Percentiles rank a stretch among this genome's conserved stretches.
Conservation (phyloP, 305 asterid species). For the Salvia sclarea region DNA sequence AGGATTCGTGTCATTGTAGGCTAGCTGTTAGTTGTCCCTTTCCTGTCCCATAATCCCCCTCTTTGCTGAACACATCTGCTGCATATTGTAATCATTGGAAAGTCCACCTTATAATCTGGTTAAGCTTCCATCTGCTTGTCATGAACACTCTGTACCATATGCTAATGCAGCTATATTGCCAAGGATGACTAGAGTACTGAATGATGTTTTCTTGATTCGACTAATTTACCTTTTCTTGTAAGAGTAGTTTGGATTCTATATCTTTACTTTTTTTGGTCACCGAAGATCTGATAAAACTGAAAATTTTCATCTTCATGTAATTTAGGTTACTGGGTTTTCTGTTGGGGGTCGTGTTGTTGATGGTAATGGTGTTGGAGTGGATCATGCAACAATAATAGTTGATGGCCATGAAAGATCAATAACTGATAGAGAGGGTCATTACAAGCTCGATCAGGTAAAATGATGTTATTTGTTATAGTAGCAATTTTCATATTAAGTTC, state of each 20-base stretch:
- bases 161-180: not conserved
- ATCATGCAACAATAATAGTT: constrained; percentile 65
- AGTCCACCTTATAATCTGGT: constrained; percentile 1
- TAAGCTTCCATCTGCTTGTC: constrained; percentile 12
- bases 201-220: constrained; percentile 5
- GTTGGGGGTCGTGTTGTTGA: constrained; percentile 96
- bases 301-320: constrained; percentile 30
- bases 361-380: constrained; percentile 78
- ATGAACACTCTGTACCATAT: not conserved
- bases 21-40: not conserved
- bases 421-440: constrained; percentile 83
- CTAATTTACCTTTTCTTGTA: constrained; percentile 12
- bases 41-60: not conserved
- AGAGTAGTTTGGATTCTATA: constrained; percentile 26
- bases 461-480: constrained; percentile 22
- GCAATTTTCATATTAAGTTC: constrained; percentile 22
- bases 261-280: constrained; percentile 2
- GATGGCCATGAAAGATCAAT: constrained; percentile 83
- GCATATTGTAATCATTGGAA: not conserved
- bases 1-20: constrained; percentile 14
- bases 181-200: constrained; percentile 1
- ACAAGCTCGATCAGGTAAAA: constrained; percentile 96
- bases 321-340: constrained; percentile 96
- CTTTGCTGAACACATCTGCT: not conserved
- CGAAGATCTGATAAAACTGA: constrained; percentile 14